A percentile compares a stretch with the other conserved stretches of the same genome.
Evolutionary conservation across 257 asterid genomes (phyloP).

Genomic region (Petunia secreta): DNA sequence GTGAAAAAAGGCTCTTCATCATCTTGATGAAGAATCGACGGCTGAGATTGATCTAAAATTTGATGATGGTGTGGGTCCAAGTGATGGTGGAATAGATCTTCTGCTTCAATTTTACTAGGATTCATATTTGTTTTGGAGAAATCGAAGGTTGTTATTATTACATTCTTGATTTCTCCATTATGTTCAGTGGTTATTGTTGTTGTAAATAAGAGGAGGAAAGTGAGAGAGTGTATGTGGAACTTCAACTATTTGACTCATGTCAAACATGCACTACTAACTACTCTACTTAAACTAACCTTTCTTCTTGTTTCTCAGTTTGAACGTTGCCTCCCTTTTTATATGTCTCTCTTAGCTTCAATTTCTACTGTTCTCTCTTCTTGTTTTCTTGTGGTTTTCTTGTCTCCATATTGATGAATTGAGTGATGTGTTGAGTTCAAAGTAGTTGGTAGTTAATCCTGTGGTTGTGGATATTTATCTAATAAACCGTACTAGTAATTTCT

Average conservation of each 20-base stretch:
- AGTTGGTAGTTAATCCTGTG: too few relatives aligned
- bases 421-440: too few relatives aligned
- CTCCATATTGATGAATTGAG: too few relatives aligned
- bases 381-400: too few relatives aligned
- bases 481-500: too few relatives aligned
- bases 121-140: slow-evolving; percentile 41
- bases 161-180: slow-evolving; percentile 23
- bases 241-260: slow-evolving; percentile 22
- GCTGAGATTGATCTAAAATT: slow-evolving; percentile 46
- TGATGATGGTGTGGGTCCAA: slow-evolving; percentile 53
- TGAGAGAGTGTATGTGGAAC: slow-evolving; percentile 5
- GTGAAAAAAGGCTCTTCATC: slow-evolving; percentile 70
- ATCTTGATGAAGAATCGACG: slow-evolving; percentile 55
- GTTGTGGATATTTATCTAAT: too few relatives aligned
- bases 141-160: neutral
- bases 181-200: neutral
- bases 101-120: slow-evolving; percentile 73
- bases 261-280: slow-evolving; percentile 10
- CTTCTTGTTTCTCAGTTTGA: slow-evolving; percentile 18
- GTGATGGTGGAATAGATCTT: slow-evolving; percentile 57
- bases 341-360: neutral
- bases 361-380: too few relatives aligned
- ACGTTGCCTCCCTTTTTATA: slow-evolving; percentile 8
- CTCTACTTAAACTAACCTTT: neutral
- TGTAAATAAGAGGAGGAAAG: neutral